Conservation (phyloP, 1,284 basidiomycete genomes). For the Ganoderma sp. region DNA sequence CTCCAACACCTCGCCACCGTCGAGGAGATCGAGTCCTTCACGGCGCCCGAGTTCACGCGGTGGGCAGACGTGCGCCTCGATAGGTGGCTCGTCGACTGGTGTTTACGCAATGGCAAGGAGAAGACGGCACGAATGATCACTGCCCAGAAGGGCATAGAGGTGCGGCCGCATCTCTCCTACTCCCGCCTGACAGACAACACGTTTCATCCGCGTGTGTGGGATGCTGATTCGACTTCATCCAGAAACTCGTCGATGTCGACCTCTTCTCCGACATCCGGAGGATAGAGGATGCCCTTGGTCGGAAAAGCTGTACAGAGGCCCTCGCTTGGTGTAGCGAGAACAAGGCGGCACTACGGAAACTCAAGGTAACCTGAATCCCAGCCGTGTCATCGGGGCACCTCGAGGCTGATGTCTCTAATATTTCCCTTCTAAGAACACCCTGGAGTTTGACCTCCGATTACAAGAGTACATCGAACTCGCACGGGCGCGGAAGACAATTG, state of each 20-base stretch:
- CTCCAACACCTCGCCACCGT: constrained; percentile 69
- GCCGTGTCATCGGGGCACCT: background rate
- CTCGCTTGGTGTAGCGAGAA: constrained; percentile 98
- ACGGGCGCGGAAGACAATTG: constrained; percentile 65
- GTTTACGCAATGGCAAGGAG: constrained; percentile 77
- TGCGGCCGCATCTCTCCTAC: constrained; percentile 40
- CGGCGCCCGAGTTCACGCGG: constrained; percentile 63
- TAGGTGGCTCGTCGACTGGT: constrained; percentile 93
- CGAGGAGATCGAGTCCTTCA: constrained; percentile 59
- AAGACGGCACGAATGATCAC: constrained; percentile 73
- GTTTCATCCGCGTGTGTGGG: background rate
- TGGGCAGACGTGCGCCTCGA: constrained; percentile 86
- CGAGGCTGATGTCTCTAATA: background rate
- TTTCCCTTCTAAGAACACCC: constrained; percentile 70
- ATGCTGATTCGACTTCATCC: constrained; percentile 10
- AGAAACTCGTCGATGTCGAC: constrained; percentile 90
- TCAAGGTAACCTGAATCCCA: constrained; percentile 60
- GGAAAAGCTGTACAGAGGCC: constrained; percentile 85
- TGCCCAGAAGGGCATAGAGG: constrained; percentile 74
- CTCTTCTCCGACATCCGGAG: constrained; percentile 87
- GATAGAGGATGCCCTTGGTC: constrained; percentile 81
- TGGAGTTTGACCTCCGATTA: constrained; percentile 94
- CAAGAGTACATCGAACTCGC: constrained; percentile 97
- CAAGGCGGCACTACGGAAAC: constrained; percentile 88
- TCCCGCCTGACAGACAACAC: constrained; percentile 3